Evolutionary conservation across 257 asterid genomes (phyloP), one percentile per base, ranked within the genome.

Genomic region (Thymus quinquecostatus): DNA sequence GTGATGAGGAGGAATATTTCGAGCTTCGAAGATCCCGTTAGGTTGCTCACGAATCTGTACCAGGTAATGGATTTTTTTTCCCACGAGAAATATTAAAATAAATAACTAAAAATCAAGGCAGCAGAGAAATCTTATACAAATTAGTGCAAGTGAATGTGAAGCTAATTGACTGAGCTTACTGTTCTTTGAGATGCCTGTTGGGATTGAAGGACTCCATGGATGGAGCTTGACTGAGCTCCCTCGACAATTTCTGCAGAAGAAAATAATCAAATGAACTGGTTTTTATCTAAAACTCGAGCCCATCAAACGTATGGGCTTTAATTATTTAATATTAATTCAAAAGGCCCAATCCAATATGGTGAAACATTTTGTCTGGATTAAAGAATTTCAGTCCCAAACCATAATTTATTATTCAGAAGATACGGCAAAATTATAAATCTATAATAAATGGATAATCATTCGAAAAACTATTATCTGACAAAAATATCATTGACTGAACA

Each of bases 31-130:
- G 96, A 85, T 66, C 97, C 97, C 1, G 78, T 74, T 68, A 88
- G 78, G 84, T 88, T 88, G 89, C 97, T 89, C 77, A 92, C 98
- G 43, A 87, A 92, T 79, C 97, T 92, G 91, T 66, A 60, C 55
- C 53, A 45, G 45, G 28, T 48, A 36, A 12, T 7, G 3, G 41
- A 3, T 69, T 34, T 54, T 5, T 28, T 62, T 21, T 21, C 21
- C 21, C 2, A 50, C 36, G 33, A 47, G 68, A 12, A 3, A 0
- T n/a, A 8, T 36, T 29, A 1, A 1, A 49, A 61, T 2, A 30
- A 6, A 45, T 21, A 57, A 13, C 48, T 5, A 5, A 41, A 8
- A 47, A 5, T 62, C 47, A 10, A 21, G 61, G 32, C 36, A 70
- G 54, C 55, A 1, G 14, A 38, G 8, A 12, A 76, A 27, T n/a